Percentiles rank a stretch among this genome's conserved stretches.
Conservation (phyloP, 2,329 filamentous ascomycete species). For the Dothideomycetes sp. region DNA sequence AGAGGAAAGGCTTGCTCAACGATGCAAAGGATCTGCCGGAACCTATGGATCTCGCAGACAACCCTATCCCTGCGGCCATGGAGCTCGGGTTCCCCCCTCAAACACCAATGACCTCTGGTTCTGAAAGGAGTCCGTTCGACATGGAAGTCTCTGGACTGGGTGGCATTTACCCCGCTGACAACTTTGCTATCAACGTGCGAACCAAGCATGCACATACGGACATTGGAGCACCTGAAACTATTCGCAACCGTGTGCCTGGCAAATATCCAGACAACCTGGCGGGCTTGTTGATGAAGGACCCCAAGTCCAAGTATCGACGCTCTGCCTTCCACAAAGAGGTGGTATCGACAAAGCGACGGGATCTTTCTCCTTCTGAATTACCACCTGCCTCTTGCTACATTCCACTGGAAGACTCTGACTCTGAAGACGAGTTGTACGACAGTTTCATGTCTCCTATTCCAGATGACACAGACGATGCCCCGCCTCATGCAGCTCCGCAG, state of each 20-base stretch:
- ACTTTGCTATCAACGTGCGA: constrained; percentile 42
- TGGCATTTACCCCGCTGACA: constrained; percentile 47
- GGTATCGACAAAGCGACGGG: constrained; percentile 54
- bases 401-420: constrained; percentile 24
- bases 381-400: constrained; percentile 33
- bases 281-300: background rate
- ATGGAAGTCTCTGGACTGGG: constrained; percentile 45
- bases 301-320: background rate
- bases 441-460: constrained; percentile 13
- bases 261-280: constrained; percentile 14
- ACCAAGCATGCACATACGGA: constrained; percentile 15
- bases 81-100: constrained; percentile 27
- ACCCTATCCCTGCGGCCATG: constrained; percentile 21
- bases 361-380: constrained; percentile 38
- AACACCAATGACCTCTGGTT: constrained; percentile 16
- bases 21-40: constrained; percentile 18
- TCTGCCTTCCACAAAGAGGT: constrained; percentile 52
- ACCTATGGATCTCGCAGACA: constrained; percentile 24
- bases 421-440: constrained; percentile 25
- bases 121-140: constrained; percentile 20
- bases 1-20: constrained; percentile 21
- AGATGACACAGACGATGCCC: constrained; percentile 12
- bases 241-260: constrained; percentile 2
- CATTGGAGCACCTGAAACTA: constrained; percentile 6
- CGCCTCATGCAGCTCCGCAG: constrained; percentile 21